Percentiles rank a stretch among this genome's conserved stretches.
phyloP scores from a whole-genome alignment of 2,329 filamentous ascomycete species.

The Exophiala viscosa region DNA sequence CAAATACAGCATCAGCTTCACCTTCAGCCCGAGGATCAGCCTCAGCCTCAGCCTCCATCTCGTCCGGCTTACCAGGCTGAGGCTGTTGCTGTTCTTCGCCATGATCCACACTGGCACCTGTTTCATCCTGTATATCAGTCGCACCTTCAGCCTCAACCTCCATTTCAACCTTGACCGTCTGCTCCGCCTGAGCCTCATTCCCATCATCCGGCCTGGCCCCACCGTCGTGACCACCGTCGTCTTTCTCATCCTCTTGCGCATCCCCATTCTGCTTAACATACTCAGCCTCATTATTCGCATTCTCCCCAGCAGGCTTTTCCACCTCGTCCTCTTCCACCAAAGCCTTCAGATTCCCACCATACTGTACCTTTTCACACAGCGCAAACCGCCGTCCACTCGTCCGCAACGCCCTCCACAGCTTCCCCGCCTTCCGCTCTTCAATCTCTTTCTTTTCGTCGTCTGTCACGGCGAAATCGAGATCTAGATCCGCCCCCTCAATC shows the following conservation, averaged over 20 bases:
- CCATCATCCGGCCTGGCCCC: background rate
- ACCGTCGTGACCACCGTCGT: background rate
- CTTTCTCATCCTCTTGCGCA: background rate
- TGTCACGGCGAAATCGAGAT: constrained; percentile 74
- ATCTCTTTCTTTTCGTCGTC: constrained; percentile 57
- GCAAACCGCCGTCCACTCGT: constrained; percentile 63
- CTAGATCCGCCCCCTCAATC: constrained; percentile 76
- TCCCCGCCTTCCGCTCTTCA: constrained; percentile 75
- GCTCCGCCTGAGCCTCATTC: background rate
- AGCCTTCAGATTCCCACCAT: constrained; percentile 64
- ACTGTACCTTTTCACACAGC: constrained; percentile 82
- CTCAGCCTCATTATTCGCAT: background rate
- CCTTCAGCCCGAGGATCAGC: background rate
- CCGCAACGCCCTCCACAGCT: constrained; percentile 84
- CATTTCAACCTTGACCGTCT: background rate
- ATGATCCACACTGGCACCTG: no score
- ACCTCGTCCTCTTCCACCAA: constrained; percentile 14
- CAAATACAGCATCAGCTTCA: background rate
- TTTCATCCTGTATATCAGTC: background rate
- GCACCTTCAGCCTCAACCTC: background rate
- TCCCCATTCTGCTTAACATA: background rate
- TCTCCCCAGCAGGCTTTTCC: constrained; percentile 5
- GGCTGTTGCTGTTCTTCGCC: no score
- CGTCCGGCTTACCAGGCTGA: background rate
- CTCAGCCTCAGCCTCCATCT: constrained; percentile 1